A percentile compares a stretch with the other conserved stretches of the same genome.
These are phyloP conservation scores for Neoboletus brunneissimus DNA, from an alignment of 768 basidiomycete species.

Conservation along the genomic window DNA sequence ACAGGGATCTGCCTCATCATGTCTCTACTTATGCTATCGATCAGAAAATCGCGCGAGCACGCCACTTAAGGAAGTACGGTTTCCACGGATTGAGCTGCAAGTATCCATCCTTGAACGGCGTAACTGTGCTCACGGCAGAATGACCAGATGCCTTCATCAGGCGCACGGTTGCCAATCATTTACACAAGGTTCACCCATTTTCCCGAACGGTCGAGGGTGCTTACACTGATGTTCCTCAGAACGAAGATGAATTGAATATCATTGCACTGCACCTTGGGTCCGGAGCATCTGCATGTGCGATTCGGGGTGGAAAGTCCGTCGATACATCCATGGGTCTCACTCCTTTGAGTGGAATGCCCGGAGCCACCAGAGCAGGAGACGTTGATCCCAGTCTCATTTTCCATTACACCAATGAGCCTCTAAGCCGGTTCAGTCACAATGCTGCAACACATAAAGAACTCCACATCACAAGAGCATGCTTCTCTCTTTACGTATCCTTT, in stretches of 20 bases:
- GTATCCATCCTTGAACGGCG: not conserved
- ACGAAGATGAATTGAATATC: constrained; percentile 55
- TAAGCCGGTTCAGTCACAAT: constrained; percentile 50
- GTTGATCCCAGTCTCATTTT: constrained; percentile 88
- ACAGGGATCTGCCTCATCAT: constrained; percentile 70
- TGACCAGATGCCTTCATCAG: constrained; percentile 64
- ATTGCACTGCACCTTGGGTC: constrained; percentile 87
- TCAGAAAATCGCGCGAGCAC: constrained; percentile 54
- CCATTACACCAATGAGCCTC: constrained; percentile 61
- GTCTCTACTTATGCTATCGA: constrained; percentile 80
- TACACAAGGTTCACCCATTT: constrained; percentile 45
- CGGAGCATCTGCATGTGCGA: constrained; percentile 82
- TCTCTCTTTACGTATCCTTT: not conserved
- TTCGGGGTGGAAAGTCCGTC: constrained; percentile 66
- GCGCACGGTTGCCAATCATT: constrained; percentile 53
- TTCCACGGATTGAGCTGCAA: constrained; percentile 84
- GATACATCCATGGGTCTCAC: constrained; percentile 95
- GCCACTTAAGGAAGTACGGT: constrained; percentile 83
- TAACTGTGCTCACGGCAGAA: not conserved
- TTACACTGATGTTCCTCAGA: constrained; percentile 26
- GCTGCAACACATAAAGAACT: constrained; percentile 44
- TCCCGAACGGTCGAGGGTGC: not conserved
- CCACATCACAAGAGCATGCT: constrained; percentile 49
- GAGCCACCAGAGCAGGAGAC: constrained; percentile 80
- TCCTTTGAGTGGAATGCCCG: constrained; percentile 83